phyloP scores from a whole-genome alignment of 78 protist genomes.

The Cyanophora paradoxa region DNA sequence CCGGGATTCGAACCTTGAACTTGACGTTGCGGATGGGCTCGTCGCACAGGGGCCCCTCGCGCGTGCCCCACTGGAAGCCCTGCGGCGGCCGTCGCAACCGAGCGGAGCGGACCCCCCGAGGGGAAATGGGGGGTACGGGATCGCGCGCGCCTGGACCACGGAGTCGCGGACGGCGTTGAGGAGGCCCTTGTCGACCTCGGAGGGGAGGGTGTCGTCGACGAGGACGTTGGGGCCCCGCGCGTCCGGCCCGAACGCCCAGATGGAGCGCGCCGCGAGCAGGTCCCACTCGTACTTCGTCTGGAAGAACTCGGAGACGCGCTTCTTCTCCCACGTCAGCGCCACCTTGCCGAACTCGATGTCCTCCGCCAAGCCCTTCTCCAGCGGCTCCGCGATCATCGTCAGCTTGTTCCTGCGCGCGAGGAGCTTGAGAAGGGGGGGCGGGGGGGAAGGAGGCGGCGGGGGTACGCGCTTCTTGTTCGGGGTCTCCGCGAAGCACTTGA shows the following conservation, averaged over 20 bases:
- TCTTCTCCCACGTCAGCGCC: slow-evolving; percentile 21
- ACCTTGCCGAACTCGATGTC: slow-evolving; percentile 71
- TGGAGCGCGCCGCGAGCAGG: slow-evolving; percentile 79
- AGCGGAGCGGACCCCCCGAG: not conserved
- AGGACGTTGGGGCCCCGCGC: slow-evolving; percentile 80
- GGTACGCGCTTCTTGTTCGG: slow-evolving; percentile 82
- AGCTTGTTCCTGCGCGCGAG: slow-evolving; percentile 61
- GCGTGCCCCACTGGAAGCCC: slow-evolving; percentile 96
- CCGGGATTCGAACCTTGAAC: no score
- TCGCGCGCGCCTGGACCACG: not conserved
- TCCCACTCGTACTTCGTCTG: slow-evolving; percentile 90
- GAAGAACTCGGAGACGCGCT: slow-evolving; percentile 40
- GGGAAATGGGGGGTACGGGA: not conserved
- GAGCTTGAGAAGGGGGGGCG: not conserved
- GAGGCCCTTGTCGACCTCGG: slow-evolving; percentile 63
- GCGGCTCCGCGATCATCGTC: slow-evolving; percentile 92
- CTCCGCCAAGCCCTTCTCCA: slow-evolving; percentile 83
- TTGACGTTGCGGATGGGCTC: slow-evolving; percentile 55
- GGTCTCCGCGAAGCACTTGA: slow-evolving; percentile 87
- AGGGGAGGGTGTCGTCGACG: slow-evolving; percentile 85
- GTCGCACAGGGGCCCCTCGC: slow-evolving; percentile 90
- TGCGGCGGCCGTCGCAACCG: slow-evolving; percentile 30
- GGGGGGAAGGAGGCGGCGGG: not conserved
- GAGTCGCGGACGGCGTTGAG: slow-evolving; percentile 48
- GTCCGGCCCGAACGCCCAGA: slow-evolving; percentile 96